Evolutionary conservation across 441 rosid genomes (phyloP).

Genomic region (Mallotus repandus): DNA sequence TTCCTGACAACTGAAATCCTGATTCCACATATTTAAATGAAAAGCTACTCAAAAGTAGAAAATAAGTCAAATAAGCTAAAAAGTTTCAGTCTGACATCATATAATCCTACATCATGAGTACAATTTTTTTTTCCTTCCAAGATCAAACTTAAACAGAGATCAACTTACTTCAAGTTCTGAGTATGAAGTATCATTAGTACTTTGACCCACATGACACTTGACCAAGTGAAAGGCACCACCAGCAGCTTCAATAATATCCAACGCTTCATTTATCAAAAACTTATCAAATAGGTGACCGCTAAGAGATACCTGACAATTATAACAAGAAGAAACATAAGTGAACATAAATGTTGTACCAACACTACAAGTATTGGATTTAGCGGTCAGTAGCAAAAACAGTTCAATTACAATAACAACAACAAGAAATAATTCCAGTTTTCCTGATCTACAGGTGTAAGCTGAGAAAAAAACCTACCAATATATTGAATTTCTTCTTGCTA

Average conservation of each 20-base stretch:
- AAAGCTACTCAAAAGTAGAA: neutral
- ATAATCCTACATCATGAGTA: slow-evolving; percentile 6
- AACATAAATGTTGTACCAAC: slow-evolving; percentile 8
- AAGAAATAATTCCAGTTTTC: slow-evolving; percentile 1
- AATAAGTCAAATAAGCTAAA: neutral
- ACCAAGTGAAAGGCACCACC: slow-evolving; percentile 92
- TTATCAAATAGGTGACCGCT: slow-evolving; percentile 92
- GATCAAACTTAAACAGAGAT: slow-evolving; percentile 12
- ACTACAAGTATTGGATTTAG: slow-evolving; percentile 7
- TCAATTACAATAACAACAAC: neutral
- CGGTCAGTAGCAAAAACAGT: slow-evolving; percentile 1
- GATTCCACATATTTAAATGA: neutral
- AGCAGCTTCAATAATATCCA: slow-evolving; percentile 83
- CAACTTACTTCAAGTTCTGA: slow-evolving; percentile 87
- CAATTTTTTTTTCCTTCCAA: slow-evolving; percentile 9
- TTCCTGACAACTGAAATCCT: slow-evolving; percentile 10
- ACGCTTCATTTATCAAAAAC: slow-evolving; percentile 91
- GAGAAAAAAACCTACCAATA: slow-evolving; percentile 51
- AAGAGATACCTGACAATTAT: slow-evolving; percentile 69
- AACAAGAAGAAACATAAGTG: slow-evolving; percentile 25
- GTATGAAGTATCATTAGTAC: slow-evolving; percentile 58
- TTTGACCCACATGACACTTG: slow-evolving; percentile 90
- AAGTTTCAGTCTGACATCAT: neutral
- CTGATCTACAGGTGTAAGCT: slow-evolving; percentile 12
- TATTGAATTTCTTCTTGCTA: slow-evolving; percentile 55